Evolutionary conservation across 2,329 filamentous ascomycete genomes (phyloP), one percentile per base, ranked within the genome.

Genomic region (Phaeosphaeriaceae sp.): DNA sequence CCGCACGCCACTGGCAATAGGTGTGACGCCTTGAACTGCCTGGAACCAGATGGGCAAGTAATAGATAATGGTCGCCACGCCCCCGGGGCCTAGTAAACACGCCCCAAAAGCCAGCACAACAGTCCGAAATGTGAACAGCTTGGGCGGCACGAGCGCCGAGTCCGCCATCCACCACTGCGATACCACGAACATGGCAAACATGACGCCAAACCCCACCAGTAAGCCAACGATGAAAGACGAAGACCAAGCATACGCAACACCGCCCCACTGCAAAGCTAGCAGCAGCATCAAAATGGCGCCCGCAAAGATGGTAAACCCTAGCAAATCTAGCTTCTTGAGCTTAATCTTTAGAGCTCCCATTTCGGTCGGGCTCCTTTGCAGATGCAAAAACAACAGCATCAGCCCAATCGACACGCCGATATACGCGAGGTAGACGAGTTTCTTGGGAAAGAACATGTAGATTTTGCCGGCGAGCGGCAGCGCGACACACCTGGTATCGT

Each of bases 301-400:
- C 18, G 76, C 46, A 46, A 77, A 58, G 18, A 71, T 15, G 15
- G 64, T 34, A 6, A 66, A 73, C 9, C 75, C 76, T 28, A 62
- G 48, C 15, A 74, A 50, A 53, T 79, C 76, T 48, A 78, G 70
- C 26, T 71, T 63, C 41, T 63, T 50, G 16, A 76, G 38, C 16
- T 18, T 12, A 18, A 9, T 20, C 5, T 6, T 15, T 8, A 5
- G 6, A 16, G 16, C 6, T 3, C 13, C 18, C 3, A 18, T 12
- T 9, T 37, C 18, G 16, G 11, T 20, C 5, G 35, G 16, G 7
- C 13, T 18, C 3, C 13, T 12, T 6, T 16, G 15, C 3, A 37
- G 13, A 20, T 20, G 35, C 15, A 37, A 20, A 18, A 60, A 32
- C 12, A 62, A 7, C 3, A 59, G 15, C 5, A 53, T 21, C 13